Percentiles rank a stretch among this genome's conserved stretches.
These are phyloP conservation scores for Suhomyces sp. DNA, from an alignment of 805 yeast species.

Conservation along the genomic window DNA sequence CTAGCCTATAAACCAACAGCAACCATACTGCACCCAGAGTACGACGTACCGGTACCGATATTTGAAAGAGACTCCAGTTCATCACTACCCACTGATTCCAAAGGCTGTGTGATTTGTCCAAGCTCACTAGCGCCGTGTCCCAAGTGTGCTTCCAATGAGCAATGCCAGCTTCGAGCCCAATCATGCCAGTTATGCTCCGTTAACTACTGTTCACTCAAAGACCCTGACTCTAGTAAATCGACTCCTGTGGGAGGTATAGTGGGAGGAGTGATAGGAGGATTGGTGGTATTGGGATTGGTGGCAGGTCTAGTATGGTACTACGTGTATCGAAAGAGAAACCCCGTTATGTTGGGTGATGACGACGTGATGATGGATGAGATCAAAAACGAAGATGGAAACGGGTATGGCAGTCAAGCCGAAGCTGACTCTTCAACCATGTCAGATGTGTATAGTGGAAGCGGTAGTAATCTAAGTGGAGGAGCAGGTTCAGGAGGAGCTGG, in stretches of 20 bases:
- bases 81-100: conserved; percentile 19
- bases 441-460: conserved; percentile 6
- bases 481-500: not conserved
- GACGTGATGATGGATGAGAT: conserved; percentile 16
- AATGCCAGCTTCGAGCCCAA: conserved; percentile 53
- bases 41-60: conserved; percentile 7
- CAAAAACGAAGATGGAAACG: conserved; percentile 7
- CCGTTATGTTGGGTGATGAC: conserved; percentile 25
- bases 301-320: conserved; percentile 33
- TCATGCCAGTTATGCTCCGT: conserved; percentile 59
- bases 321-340: conserved; percentile 33
- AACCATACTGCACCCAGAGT: not conserved
- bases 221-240: conserved; percentile 5
- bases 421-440: conserved; percentile 1
- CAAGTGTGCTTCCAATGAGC: conserved; percentile 47
- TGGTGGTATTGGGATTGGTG: conserved; percentile 42
- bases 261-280: conserved; percentile 71
- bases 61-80: conserved; percentile 9
- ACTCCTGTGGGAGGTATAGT: conserved; percentile 53
- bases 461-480: conserved; percentile 4
- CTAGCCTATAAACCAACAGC: not conserved
- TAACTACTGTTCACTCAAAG: conserved; percentile 32
- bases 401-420: conserved; percentile 5
- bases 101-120: conserved; percentile 45
- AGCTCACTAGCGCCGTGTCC: conserved; percentile 49